Percentiles rank a stretch among this genome's conserved stretches.
Evolutionary conservation across 257 asterid species (phyloP).

Genomic region (Hygrophila difformis): DNA sequence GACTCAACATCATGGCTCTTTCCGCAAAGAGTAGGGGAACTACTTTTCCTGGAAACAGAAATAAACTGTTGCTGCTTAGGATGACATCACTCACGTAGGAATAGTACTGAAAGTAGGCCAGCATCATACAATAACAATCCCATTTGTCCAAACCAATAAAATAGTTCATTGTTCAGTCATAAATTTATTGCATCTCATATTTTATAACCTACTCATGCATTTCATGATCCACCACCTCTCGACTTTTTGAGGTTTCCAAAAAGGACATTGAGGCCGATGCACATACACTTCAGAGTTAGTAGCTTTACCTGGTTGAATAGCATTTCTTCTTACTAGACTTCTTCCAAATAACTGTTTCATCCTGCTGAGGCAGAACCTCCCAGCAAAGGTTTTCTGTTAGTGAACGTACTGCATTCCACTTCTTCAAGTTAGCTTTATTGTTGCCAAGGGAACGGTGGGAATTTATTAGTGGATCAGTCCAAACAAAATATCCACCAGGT

Average conservation of each 20-base stretch:
- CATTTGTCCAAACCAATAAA: no score
- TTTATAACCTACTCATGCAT: background rate
- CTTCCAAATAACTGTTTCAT: constrained; percentile 93
- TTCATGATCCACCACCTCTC: background rate
- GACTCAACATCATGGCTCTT: constrained; percentile 72
- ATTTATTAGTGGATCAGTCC: constrained; percentile 85
- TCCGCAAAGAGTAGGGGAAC: constrained; percentile 68
- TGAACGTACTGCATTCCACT: constrained; percentile 65
- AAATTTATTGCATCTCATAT: no score
- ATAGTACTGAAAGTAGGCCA: no score
- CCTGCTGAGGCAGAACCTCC: constrained; percentile 89
- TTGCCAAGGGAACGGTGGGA: constrained; percentile 64
- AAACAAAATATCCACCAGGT: constrained; percentile 99
- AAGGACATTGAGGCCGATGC: background rate
- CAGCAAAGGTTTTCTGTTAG: constrained; percentile 73
- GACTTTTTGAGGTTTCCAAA: background rate
- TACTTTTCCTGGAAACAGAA: constrained; percentile 58
- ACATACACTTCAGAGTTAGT: background rate
- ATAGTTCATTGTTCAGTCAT: background rate
- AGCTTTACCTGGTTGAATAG: constrained; percentile 55
- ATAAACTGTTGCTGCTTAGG: constrained; percentile 17
- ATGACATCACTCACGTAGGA: background rate
- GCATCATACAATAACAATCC: no score
- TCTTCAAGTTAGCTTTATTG: constrained; percentile 71
- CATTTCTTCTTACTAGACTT: constrained; percentile 75